Evolutionary conservation across 2,329 filamentous ascomycete genomes (phyloP).

Genomic region (Epichloe hybrida): DNA sequence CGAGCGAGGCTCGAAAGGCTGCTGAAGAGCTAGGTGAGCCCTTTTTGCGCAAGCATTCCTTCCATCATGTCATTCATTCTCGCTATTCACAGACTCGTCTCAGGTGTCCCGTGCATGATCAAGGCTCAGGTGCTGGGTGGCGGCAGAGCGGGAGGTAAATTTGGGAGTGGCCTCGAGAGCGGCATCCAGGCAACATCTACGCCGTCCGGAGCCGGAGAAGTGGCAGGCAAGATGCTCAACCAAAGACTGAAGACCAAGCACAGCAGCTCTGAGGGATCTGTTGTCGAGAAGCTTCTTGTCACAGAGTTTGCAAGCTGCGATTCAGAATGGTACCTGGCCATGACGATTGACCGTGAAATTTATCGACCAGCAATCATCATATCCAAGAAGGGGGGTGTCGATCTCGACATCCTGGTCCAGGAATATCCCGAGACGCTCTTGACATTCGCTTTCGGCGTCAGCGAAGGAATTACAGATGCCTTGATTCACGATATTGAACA

Average conservation of each 20-base stretch:
- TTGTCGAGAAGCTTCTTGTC: conserved; percentile 22
- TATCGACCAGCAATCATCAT: conserved; percentile 24
- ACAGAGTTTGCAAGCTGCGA: conserved; percentile 17
- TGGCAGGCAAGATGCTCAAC: conserved; percentile 12
- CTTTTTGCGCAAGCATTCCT: neutral
- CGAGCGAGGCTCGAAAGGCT: conserved; percentile 10
- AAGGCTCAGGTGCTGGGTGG: conserved; percentile 16
- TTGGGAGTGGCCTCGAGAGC: conserved; percentile 6
- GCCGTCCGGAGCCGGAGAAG: conserved; percentile 7
- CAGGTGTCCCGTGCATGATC: conserved; percentile 13
- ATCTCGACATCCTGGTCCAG: conserved; percentile 10
- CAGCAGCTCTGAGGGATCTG: neutral
- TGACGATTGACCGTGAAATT: conserved; percentile 29
- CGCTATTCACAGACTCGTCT: neutral
- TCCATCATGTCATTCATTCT: neutral
- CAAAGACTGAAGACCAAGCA: neutral
- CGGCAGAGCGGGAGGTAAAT: conserved; percentile 4
- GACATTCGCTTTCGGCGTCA: conserved; percentile 14
- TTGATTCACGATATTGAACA: conserved; percentile 10
- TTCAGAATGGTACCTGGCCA: conserved; percentile 25
- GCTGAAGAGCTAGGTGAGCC: conserved; percentile 13
- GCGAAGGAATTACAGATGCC: conserved; percentile 13
- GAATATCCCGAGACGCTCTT: neutral
- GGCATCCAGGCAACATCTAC: conserved; percentile 6
- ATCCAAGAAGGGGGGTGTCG: conserved; percentile 11